Evolutionary conservation across 2,329 filamentous ascomycete genomes (phyloP), one percentile per base, ranked within the genome.

Genomic region (Diatrype stigma): DNA sequence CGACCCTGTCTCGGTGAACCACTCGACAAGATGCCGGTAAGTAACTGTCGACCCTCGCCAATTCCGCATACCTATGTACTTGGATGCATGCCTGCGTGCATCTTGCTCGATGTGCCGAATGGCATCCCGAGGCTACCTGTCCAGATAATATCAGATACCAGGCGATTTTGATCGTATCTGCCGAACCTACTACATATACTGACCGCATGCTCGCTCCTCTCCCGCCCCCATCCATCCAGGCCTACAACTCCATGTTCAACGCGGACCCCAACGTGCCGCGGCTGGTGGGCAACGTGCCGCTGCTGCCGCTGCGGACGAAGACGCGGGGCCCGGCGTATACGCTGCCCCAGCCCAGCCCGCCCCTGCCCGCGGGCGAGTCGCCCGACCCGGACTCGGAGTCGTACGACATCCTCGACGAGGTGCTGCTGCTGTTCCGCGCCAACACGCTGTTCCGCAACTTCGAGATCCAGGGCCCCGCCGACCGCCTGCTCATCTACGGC

Each of bases 361-460:
- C 78, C 42, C 78, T 90, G 49, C 73, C 81, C 34, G 75, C 83
- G 55, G 63, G 75, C 69, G 81, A 85, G 71, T 84, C 77, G 62
- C 86, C 77, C 63, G 90, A 96, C 70, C 87, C 91, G 46, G 90
- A 94, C 70, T 86, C 84, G 71, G 90, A 96, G 71, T 92, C 88
- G 65, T 97, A 97, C 79, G 94, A 99, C 76, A 89, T 94, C 56
- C 82, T 97, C 50, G 94, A 99, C 74, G 94, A 99, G 77, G 85
- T 95, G 47, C 81, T 99, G 50, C 81, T 86, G 12, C 82, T 97
- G 46, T 99, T 97, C 81, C 90, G 94, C 58, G 93, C 94, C 64
- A 97, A 99, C 78, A 96, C 93, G 54, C 93, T 99, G 73, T 99
- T 97, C 81, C 89, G 94, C 65, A 99, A 97, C 80, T 99, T 99